Conservation (phyloP, 2,329 filamentous ascomycete species). For the Talaromyces sp. region DNA sequence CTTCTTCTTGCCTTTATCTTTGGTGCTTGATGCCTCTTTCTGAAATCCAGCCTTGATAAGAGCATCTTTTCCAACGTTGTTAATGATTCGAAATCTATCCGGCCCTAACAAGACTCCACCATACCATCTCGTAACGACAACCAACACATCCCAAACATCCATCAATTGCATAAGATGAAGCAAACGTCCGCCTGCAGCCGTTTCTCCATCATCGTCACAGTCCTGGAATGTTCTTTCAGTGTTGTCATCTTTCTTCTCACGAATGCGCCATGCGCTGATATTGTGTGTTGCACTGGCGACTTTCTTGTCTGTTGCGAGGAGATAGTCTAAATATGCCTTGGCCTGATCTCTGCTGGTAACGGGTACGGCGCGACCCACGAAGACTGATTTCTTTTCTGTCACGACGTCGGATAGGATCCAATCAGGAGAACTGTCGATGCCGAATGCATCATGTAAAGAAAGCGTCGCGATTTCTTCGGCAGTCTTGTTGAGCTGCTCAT, state of each 20-base stretch:
- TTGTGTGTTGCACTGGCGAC: slow-evolving; percentile 89
- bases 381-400: slow-evolving; percentile 81
- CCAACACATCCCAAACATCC: slow-evolving; percentile 88
- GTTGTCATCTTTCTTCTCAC: slow-evolving; percentile 40
- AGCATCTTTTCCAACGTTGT: slow-evolving; percentile 77
- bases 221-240: slow-evolving; percentile 69
- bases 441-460: slow-evolving; percentile 29
- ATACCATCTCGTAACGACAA: slow-evolving; percentile 94
- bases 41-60: slow-evolving; percentile 73
- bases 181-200: slow-evolving; percentile 79
- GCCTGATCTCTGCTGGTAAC: slow-evolving; percentile 71
- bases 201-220: slow-evolving; percentile 94
- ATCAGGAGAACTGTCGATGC: slow-evolving; percentile 45
- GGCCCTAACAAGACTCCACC: slow-evolving; percentile 86
- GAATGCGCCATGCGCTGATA: slow-evolving; percentile 90
- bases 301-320: slow-evolving; percentile 78
- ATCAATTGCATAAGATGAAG: slow-evolving; percentile 91
- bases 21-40: slow-evolving; percentile 44
- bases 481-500: slow-evolving; percentile 17
- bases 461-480: slow-evolving; percentile 21
- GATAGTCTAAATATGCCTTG: slow-evolving; percentile 65
- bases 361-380: slow-evolving; percentile 71
- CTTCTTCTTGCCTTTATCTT: slow-evolving; percentile 57
- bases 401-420: slow-evolving; percentile 75
- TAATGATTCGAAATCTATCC: slow-evolving; percentile 86